These are phyloP conservation scores for Trichoderma erinaceum DNA, from an alignment of 495 filamentous ascomycete genomes.

Conservation along the genomic window DNA sequence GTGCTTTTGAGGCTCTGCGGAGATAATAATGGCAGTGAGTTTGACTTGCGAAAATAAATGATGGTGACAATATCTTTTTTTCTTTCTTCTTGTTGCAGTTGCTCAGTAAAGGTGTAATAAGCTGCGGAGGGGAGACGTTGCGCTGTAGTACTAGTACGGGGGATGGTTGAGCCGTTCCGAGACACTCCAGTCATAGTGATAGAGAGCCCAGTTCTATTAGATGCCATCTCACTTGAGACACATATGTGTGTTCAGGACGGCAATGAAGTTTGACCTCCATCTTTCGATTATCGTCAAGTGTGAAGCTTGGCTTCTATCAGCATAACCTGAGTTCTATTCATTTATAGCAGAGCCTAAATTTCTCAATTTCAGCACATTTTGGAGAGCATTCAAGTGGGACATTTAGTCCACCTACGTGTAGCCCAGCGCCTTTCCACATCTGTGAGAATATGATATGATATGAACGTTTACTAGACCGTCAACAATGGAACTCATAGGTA, in stretches of 20 bases:
- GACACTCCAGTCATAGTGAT: neutral
- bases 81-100: neutral
- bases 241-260: neutral
- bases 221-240: neutral
- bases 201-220: neutral
- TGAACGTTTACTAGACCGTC: no score
- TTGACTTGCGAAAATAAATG: neutral
- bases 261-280: no score
- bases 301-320: no score
- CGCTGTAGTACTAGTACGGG: neutral
- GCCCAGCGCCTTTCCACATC: no score
- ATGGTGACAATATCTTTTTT: no score
- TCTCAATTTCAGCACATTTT: no score
- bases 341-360: no score
- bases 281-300: no score
- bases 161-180: constrained; percentile 16
- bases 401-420: no score
- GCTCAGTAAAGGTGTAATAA: neutral
- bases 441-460: no score
- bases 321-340: no score
- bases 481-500: neutral
- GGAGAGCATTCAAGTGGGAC: no score
- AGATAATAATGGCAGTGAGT: neutral
- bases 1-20: neutral
- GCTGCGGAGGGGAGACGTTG: neutral